phyloP scores from a whole-genome alignment of 345 rosid genomes.

The Luvunga scandens region DNA sequence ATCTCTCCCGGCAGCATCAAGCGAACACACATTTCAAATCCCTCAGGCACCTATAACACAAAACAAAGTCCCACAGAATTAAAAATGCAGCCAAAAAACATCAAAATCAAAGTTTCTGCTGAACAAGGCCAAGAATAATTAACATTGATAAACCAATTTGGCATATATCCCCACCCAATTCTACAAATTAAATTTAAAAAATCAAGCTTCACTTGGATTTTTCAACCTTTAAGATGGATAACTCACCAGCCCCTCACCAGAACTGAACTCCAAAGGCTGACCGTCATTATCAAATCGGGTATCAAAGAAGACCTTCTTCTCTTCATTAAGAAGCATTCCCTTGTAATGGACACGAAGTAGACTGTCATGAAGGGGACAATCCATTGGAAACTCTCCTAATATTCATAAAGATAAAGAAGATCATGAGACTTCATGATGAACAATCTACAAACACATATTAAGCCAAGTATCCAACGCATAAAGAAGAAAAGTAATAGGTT shows the following conservation, averaged over 20 bases:
- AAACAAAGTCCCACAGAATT: neutral
- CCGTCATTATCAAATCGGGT: slow-evolving; percentile 69
- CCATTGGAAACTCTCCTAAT: slow-evolving; percentile 98
- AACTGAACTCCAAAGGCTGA: slow-evolving; percentile 87
- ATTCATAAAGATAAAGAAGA: neutral
- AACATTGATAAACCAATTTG: neutral
- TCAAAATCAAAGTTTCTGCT: slow-evolving; percentile 2
- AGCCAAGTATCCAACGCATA: neutral
- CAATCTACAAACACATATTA: neutral
- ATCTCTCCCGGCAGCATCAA: slow-evolving; percentile 93
- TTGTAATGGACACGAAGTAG: slow-evolving; percentile 75
- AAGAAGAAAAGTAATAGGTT: slow-evolving; percentile 3
- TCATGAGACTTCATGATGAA: neutral
- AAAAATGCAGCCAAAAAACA: neutral
- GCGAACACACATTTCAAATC: slow-evolving; percentile 96
- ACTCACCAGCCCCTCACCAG: slow-evolving; percentile 97
- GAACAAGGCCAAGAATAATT: neutral
- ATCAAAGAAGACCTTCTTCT: slow-evolving; percentile 70
- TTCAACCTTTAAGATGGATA: slow-evolving; percentile 1
- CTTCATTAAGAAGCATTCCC: slow-evolving; percentile 85
- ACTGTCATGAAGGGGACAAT: slow-evolving; percentile 94
- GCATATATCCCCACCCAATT: neutral
- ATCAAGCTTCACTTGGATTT: neutral
- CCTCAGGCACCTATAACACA: slow-evolving; percentile 78
- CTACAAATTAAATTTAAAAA: neutral